Percentiles rank a stretch among this genome's conserved stretches.
Conservation (phyloP, 352 stramenopile genomes). For the Saprolegnia parasitica region DNA sequence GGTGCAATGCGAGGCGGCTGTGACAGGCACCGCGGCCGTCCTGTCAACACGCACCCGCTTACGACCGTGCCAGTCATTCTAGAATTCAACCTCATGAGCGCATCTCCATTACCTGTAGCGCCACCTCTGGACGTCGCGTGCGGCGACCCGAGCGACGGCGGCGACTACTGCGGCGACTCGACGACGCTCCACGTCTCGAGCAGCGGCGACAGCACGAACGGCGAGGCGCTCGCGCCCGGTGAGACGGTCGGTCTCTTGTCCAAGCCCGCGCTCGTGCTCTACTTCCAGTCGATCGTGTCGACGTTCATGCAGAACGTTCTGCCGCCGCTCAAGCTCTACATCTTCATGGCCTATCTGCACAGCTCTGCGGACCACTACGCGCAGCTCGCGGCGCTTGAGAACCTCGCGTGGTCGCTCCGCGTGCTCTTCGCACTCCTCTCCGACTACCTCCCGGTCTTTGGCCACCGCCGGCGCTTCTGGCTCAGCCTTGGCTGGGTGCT, state of each 20-base stretch:
- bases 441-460: constrained; percentile 11
- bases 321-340: constrained; percentile 6
- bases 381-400: constrained; percentile 2
- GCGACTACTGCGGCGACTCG: not conserved
- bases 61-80: no score
- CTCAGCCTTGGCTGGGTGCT: constrained; percentile 2
- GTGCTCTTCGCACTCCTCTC: constrained; percentile 13
- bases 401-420: constrained; percentile 15
- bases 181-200: not conserved
- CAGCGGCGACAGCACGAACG: not conserved
- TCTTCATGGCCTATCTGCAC: constrained; percentile 11
- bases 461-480: constrained; percentile 5
- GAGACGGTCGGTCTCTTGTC: not conserved
- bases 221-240: not conserved
- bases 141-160: not conserved
- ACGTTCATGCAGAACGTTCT: constrained; percentile 17
- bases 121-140: no score
- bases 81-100: no score
- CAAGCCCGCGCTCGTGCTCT: not conserved
- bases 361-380: not conserved
- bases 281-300: constrained; percentile 16
- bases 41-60: no score
- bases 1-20: no score
- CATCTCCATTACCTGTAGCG: no score
- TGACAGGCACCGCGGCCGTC: no score